Evolutionary conservation across 78 protist genomes (phyloP).

Genomic region (Isochrysis galbana): DNA sequence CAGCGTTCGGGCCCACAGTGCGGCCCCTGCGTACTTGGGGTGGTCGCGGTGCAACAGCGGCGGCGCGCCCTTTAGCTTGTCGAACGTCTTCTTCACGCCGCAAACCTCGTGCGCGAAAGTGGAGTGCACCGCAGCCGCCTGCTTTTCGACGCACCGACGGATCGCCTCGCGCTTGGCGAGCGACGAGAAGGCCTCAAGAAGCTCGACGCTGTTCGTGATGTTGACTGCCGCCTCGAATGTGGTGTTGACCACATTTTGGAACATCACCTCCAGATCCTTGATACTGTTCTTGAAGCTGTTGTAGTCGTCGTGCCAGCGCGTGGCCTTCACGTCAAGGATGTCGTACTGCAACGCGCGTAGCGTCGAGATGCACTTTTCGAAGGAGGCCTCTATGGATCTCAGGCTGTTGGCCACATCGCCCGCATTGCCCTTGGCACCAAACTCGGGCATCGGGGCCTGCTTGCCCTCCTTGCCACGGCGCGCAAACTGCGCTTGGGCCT

Average conservation of each 20-base stretch:
- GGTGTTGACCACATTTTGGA: slow-evolving; percentile 32
- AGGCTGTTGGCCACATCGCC: slow-evolving; percentile 45
- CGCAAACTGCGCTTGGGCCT: slow-evolving; percentile 54
- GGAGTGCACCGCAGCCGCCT: no score
- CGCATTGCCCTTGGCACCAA: slow-evolving; percentile 34
- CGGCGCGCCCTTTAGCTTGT: no score
- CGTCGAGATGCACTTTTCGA: slow-evolving; percentile 70
- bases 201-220: slow-evolving; percentile 51
- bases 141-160: slow-evolving; percentile 31
- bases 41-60: no score
- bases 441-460: slow-evolving; percentile 51
- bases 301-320: slow-evolving; percentile 57
- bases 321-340: slow-evolving; percentile 36
- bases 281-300: slow-evolving; percentile 70
- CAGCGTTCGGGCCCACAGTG: slow-evolving; percentile 69
- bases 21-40: no score
- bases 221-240: slow-evolving; percentile 63
- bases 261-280: slow-evolving; percentile 46
- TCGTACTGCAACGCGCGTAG: slow-evolving; percentile 70
- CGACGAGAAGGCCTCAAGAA: slow-evolving; percentile 61
- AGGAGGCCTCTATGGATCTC: slow-evolving; percentile 71
- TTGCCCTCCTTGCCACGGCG: slow-evolving; percentile 51
- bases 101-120: no score
- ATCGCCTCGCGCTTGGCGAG: slow-evolving; percentile 69
- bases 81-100: no score